Base-by-base conservation (phyloP, 192 early-diverging fungal species). In the Anaeromyces robustus region DNA sequence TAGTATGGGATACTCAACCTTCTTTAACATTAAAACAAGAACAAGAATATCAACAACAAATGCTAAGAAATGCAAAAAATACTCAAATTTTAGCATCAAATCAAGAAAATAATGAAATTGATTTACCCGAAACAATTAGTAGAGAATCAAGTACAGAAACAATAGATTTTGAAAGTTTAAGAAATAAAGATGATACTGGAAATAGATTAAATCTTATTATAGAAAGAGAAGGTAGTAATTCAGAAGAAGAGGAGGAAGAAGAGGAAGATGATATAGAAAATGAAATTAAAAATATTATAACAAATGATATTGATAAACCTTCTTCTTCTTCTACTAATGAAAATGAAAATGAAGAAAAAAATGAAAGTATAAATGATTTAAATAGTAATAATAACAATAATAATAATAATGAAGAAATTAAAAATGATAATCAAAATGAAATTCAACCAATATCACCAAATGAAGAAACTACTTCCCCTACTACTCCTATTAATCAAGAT, bases 1-100 rank as follows among this genome's bases (percentile, higher is more conserved):
- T 91, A 29, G 81, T 91, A 29, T 91, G 90, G 90, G 89, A 91
- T 78, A 90, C 85, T 19, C 30, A 43, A 29, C 30, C 80, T 11
- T n/a, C 52, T 9, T 26, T 68, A n/a, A 68, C 52, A n/a, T 26
- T 68, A n/a, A 68, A 68, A 68, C 52, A 68, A n/a, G 52, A 68
- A 68, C 52, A 68, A n/a, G 52, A 68, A 68, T 68, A 68, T 68
- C 52, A 68, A 68, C 31, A 77, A 79, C 29, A n/a, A 19, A 30
- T 52, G 81, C 16, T 29, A 82, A 85, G 78, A 78, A 84, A 77
- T 28, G 30, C n/a, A 79, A 41, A 80, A 30, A 41, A 30, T 30
- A 30, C 28, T 77, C 77, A 26, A 52, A 52, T 52, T 16, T 22
- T 68, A 4, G 28, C 6, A 9, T 9, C 5, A 0, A 68, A 9